phyloP scores from a whole-genome alignment of 2,329 filamentous ascomycete genomes.

The Phyllosticta capitalensis region DNA sequence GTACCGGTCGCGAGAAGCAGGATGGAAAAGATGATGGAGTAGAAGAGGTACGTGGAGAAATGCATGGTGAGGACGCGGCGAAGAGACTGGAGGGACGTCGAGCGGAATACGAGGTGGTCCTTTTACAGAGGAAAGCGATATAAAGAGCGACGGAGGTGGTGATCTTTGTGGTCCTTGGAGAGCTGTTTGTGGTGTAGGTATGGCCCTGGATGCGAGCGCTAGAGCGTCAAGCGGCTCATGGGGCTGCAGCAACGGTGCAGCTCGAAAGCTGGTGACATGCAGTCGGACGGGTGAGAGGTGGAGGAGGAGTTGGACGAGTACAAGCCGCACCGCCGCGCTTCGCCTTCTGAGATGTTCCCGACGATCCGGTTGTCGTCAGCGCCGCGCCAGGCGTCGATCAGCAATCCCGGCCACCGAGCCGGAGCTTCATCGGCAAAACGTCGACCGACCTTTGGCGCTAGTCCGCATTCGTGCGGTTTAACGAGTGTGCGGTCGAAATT shows the following conservation, averaged over 20 bases:
- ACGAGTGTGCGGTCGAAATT: slow-evolving; percentile 1
- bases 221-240: not conserved
- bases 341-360: not conserved
- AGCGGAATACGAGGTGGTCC: not conserved
- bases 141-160: slow-evolving; percentile 10
- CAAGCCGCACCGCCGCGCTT: not conserved
- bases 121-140: slow-evolving; percentile 9
- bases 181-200: not conserved
- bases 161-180: slow-evolving; percentile 7
- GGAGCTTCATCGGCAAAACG: not conserved
- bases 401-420: not conserved
- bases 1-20: slow-evolving; percentile 62
- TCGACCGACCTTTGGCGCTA: not conserved
- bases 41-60: slow-evolving; percentile 57
- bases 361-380: slow-evolving; percentile 7
- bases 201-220: not conserved
- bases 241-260: not conserved
- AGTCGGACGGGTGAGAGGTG: not conserved
- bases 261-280: not conserved
- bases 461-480: slow-evolving; percentile 3
- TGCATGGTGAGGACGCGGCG: slow-evolving; percentile 46
- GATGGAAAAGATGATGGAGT: slow-evolving; percentile 62
- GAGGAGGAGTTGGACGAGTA: not conserved
- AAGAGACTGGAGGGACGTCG: slow-evolving; percentile 1
- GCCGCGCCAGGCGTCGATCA: not conserved